Conservation (phyloP, 2,329 filamentous ascomycete genomes). For the Hypoxylon sp. region DNA sequence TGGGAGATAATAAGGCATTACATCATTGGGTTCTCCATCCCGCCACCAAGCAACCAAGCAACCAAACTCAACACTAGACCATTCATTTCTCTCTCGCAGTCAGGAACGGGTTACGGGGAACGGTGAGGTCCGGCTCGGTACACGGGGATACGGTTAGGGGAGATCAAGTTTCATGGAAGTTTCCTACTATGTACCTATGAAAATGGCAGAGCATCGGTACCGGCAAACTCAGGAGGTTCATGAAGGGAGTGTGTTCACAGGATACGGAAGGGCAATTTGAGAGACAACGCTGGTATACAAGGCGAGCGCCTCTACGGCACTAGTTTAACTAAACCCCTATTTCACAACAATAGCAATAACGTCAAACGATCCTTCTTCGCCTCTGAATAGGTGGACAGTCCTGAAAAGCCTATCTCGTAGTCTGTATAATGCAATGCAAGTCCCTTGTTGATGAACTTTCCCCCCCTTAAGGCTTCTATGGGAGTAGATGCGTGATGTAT, state of each 20-base stretch:
- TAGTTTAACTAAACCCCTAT: slow-evolving; percentile 6
- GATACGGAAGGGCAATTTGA: background rate
- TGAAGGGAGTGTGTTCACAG: slow-evolving; percentile 20
- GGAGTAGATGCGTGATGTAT: too few species aligned
- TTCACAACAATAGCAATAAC: background rate
- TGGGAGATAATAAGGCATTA: slow-evolving; percentile 14
- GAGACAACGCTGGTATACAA: slow-evolving; percentile 3
- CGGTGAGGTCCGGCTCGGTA: background rate
- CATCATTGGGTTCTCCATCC: background rate
- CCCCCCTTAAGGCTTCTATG: too few species aligned
- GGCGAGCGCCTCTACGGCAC: slow-evolving; percentile 27
- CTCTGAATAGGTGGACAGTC: background rate
- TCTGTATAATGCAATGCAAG: background rate
- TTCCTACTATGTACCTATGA: too few species aligned
- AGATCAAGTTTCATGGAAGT: too few species aligned
- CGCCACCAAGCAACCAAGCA: background rate
- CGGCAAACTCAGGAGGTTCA: background rate
- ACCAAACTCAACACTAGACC: slow-evolving; percentile 12
- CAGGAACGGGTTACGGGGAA: background rate
- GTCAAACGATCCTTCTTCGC: slow-evolving; percentile 2
- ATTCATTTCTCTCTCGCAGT: slow-evolving; percentile 4
- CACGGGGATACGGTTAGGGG: background rate
- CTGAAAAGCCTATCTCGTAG: background rate
- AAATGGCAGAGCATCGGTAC: too few species aligned
- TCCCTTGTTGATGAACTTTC: background rate